phyloP scores from a whole-genome alignment of 371 early-diverging fungal species.

The Saksenaea oblongispora region DNA sequence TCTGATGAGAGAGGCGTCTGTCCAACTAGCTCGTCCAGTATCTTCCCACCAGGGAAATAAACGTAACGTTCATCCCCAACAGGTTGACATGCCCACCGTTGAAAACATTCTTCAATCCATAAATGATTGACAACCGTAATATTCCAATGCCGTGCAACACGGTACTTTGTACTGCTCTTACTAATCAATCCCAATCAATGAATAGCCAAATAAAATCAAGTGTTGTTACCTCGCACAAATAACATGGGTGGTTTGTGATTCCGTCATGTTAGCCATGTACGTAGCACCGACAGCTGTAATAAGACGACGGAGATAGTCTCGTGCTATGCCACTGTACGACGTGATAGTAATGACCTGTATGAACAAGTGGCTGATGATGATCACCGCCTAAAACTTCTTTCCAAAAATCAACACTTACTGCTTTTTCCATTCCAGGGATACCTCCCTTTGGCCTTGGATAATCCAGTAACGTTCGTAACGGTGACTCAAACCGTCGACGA shows the following conservation, averaged over 20 bases:
- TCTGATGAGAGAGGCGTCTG: slow-evolving; percentile 18
- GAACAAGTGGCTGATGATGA: neutral
- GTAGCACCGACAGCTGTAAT: slow-evolving; percentile 64
- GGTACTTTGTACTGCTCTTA: slow-evolving; percentile 54
- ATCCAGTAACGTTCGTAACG: slow-evolving; percentile 50
- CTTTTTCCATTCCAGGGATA: slow-evolving; percentile 52
- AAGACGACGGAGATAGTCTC: slow-evolving; percentile 70
- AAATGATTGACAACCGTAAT: slow-evolving; percentile 80
- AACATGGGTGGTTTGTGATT: slow-evolving; percentile 47
- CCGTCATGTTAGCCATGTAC: slow-evolving; percentile 60
- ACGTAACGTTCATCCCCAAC: slow-evolving; percentile 57
- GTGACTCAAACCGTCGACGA: slow-evolving; percentile 35
- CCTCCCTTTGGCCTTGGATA: slow-evolving; percentile 57
- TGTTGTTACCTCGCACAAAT: slow-evolving; percentile 62
- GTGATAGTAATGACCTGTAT: slow-evolving; percentile 60
- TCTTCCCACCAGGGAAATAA: slow-evolving; percentile 43
- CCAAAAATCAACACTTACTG: slow-evolving; percentile 26
- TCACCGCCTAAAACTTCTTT: neutral
- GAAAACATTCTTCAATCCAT: slow-evolving; percentile 84
- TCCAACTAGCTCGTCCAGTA: slow-evolving; percentile 31
- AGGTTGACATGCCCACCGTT: slow-evolving; percentile 55
- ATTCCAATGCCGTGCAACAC: slow-evolving; percentile 60
- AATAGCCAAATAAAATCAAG: neutral
- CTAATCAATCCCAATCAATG: neutral
- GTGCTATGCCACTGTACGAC: slow-evolving; percentile 67